Evolutionary conservation across 345 rosid species (phyloP).

Genomic region (Iberis pinnata): DNA sequence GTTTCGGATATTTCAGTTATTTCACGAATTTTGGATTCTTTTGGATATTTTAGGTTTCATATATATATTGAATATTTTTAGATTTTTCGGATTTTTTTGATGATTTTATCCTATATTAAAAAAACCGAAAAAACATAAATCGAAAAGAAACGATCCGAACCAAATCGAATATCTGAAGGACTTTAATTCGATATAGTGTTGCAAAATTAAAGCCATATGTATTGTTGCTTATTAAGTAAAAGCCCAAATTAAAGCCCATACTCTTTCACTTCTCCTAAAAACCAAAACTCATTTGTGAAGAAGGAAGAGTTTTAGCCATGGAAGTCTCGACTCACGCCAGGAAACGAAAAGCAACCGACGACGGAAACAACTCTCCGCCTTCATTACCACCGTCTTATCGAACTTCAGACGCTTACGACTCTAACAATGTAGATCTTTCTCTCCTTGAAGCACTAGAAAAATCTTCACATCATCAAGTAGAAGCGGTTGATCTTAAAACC

Average conservation of each 20-base stretch:
- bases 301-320: slow-evolving; percentile 25
- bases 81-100: too few species aligned
- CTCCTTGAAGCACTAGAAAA: slow-evolving; percentile 84
- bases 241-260: neutral
- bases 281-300: neutral
- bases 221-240: too few species aligned
- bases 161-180: too few species aligned
- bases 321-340: slow-evolving; percentile 30
- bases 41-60: too few species aligned
- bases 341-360: slow-evolving; percentile 35
- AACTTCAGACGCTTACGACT: slow-evolving; percentile 23
- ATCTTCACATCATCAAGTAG: slow-evolving; percentile 58
- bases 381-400: slow-evolving; percentile 18
- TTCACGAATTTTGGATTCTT: too few species aligned
- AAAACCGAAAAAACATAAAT: too few species aligned
- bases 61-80: too few species aligned
- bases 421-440: slow-evolving; percentile 53
- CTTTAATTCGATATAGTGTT: too few species aligned
- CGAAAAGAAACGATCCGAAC: too few species aligned
- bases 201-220: too few species aligned
- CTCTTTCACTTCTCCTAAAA: neutral
- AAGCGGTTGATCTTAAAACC: slow-evolving; percentile 66
- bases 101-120: too few species aligned
- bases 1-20: too few species aligned
- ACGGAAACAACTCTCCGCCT: slow-evolving; percentile 10